Percentiles rank a stretch among this genome's conserved stretches.
Conservation (phyloP, 768 basidiomycete species). For the Amanita fuliginea region DNA sequence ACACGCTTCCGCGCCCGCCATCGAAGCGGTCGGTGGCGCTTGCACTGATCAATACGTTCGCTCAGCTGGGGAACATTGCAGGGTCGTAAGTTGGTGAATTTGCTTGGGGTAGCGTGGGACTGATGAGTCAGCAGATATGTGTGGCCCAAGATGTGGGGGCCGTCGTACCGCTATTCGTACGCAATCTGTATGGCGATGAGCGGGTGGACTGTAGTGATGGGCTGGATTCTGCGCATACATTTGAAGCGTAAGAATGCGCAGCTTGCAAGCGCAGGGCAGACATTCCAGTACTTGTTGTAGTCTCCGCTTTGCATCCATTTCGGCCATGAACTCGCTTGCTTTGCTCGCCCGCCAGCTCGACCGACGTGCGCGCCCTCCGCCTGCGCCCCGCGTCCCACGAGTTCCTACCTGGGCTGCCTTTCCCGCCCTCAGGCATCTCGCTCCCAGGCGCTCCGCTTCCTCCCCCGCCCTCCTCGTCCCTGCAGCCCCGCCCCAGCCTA, state of each 20-base stretch:
- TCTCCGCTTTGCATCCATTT: constrained; percentile 5
- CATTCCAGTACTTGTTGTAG: constrained; percentile 42
- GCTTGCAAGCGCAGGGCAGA: constrained; percentile 24
- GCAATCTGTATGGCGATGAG: constrained; percentile 60
- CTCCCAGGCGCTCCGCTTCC: constrained; percentile 50
- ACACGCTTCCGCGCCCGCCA: constrained; percentile 58
- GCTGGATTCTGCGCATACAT: constrained; percentile 31
- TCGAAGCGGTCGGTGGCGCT: constrained; percentile 78
- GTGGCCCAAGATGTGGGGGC: constrained; percentile 59
- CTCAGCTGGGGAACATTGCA: constrained; percentile 77
- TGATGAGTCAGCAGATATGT: constrained; percentile 33
- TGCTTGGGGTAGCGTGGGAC: constrained; percentile 5
- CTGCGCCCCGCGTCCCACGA: constrained; percentile 30
- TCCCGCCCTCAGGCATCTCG: constrained; percentile 30
- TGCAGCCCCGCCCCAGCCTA: constrained; percentile 9
- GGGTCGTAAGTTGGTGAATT: constrained; percentile 54
- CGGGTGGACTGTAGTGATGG: constrained; percentile 42
- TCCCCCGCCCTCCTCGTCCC: constrained; percentile 38
- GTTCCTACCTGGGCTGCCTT: constrained; percentile 49
- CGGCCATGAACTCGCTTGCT: constrained; percentile 67
- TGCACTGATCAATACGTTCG: constrained; percentile 71
- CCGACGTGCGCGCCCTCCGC: constrained; percentile 42
- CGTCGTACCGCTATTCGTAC: constrained; percentile 57
- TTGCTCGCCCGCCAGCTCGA: constrained; percentile 80
- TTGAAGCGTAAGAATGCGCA: constrained; percentile 27